phyloP scores from a whole-genome alignment of 2,329 filamentous ascomycete species.

The Microcera coccophila region DNA sequence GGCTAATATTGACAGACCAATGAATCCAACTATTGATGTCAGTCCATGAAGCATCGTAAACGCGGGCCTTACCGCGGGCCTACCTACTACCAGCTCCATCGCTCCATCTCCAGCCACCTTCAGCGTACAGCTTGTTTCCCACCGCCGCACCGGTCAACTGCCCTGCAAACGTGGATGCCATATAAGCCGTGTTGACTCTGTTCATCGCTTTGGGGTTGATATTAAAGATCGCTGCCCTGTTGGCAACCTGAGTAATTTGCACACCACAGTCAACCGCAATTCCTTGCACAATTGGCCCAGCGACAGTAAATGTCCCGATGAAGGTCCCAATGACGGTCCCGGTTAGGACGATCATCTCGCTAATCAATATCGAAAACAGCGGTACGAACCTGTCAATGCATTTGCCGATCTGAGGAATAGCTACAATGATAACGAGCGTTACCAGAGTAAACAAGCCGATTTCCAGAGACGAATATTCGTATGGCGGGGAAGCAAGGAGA shows the following conservation, averaged over 20 bases:
- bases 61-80: neutral
- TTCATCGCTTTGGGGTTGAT: conserved; percentile 70
- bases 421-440: conserved; percentile 64
- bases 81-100: conserved; percentile 35
- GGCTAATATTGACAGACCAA: conserved; percentile 21
- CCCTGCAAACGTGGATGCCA: conserved; percentile 70
- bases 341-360: conserved; percentile 53
- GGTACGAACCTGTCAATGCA: conserved; percentile 66
- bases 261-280: conserved; percentile 67
- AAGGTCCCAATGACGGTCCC: conserved; percentile 68
- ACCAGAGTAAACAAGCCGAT: conserved; percentile 80
- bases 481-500: conserved; percentile 66
- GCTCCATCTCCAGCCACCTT: conserved; percentile 49
- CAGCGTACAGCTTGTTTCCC: conserved; percentile 50
- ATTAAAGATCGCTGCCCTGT: conserved; percentile 64
- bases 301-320: conserved; percentile 60
- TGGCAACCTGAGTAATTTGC: conserved; percentile 71
- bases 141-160: conserved; percentile 68
- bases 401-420: conserved; percentile 66
- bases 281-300: conserved; percentile 69
- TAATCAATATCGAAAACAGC: conserved; percentile 62
- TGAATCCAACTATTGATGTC: conserved; percentile 21
- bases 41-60: neutral
- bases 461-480: conserved; percentile 60
- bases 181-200: conserved; percentile 76